Evolutionary conservation across 768 basidiomycete genomes (phyloP), one percentile per base, ranked within the genome.

Genomic region (Leucogyrophana mollusca): DNA sequence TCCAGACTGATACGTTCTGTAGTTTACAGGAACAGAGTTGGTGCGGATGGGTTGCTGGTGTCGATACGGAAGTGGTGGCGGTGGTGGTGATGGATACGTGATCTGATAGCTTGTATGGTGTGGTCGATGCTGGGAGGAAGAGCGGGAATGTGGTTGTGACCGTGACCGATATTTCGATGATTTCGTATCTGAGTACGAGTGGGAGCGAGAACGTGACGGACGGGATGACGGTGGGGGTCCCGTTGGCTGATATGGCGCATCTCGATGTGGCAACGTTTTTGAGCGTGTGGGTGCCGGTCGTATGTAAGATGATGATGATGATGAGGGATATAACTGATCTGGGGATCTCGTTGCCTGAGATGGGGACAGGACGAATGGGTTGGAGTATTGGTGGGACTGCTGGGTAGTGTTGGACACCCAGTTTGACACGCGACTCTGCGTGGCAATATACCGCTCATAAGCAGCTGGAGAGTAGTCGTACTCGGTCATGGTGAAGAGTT

Each of bases 381-480:
- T 54, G 2, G 56, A 45, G 48, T 58, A 65, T 4, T 53, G 16
- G 17, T 60, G 63, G 1, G 62, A n/a, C 32, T 66, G 62, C 10
- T 47, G 46, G 35, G 44, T 13, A 13, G 77, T 80, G 17, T 75
- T 56, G 53, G 68, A 49, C 13, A 79, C 74, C 80, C 80, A 82
- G 51, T 71, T 65, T 0, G 72, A 66, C 13, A 80, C 75, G 48
- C 75, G 69, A 47, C 65, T 22, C 58, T 77, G 77, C n/a, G 73
- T 77, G 21, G 64, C 68, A 43, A 74, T 23, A 56, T 74, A 67
- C 9, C 67, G 71, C 43, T 79, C 69, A 54, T 72, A 65, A 22
- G 78, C 79, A 55, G 75, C 78, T 16, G 77, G 78, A 43, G 78
- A 80, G 60, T 69, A 80, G 65, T 80, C 79, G 73, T 81, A 81